Conservation (phyloP, 306 rosid genomes). For the Malus orientalis region DNA sequence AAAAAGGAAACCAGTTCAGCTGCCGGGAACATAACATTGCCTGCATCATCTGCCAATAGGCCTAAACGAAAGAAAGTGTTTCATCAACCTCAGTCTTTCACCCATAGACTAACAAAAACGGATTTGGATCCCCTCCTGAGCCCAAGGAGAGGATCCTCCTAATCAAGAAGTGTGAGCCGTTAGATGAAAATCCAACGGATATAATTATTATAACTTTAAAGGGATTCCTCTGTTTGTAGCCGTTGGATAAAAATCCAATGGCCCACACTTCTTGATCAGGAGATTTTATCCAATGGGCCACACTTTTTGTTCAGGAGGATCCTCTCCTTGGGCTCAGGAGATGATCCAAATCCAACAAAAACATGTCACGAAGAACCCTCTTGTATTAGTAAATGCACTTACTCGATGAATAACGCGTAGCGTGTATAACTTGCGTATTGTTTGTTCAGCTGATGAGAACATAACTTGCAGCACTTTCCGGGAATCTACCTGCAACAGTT, state of each 20-base stretch:
- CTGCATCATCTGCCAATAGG: background rate
- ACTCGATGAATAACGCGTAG: background rate
- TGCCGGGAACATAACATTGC: background rate
- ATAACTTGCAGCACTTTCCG: conserved; percentile 6
- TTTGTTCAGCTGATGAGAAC: conserved; percentile 21
- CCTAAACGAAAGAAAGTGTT: background rate
- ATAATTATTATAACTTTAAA: too few species aligned
- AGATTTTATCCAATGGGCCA: too few species aligned
- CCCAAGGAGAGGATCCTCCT: too few species aligned
- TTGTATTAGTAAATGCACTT: background rate
- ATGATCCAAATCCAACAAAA: background rate
- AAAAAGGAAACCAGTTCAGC: background rate
- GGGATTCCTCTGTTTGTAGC: too few species aligned
- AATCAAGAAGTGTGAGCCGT: too few species aligned
- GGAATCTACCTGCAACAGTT: conserved; percentile 38
- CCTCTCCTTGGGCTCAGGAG: too few species aligned
- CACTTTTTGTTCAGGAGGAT: too few species aligned
- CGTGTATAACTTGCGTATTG: background rate
- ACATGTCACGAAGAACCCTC: background rate
- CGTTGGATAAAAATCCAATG: too few species aligned
- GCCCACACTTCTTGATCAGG: too few species aligned
- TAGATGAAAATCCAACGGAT: too few species aligned
- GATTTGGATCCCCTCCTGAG: too few species aligned
- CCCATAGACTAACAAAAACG: background rate
- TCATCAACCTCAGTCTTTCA: background rate